Evolutionary conservation across 371 early-diverging fungal species (phyloP).

Genomic region (Rhizopus sp.): DNA sequence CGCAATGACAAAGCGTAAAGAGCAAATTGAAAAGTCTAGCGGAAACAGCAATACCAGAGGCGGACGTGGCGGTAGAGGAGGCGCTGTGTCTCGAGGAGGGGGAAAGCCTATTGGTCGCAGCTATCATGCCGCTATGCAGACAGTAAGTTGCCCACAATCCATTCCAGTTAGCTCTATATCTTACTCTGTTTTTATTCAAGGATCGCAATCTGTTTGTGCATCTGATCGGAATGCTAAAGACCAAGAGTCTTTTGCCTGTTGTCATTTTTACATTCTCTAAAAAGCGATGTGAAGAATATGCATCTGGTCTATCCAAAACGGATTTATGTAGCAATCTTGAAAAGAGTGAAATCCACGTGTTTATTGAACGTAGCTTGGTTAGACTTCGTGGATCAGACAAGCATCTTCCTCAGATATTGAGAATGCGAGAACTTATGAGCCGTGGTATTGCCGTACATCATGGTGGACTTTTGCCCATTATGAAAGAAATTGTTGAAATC

Average conservation of each 20-base stretch:
- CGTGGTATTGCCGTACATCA: conserved; percentile 99
- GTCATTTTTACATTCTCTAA: conserved; percentile 98
- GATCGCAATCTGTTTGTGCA: conserved; percentile 83
- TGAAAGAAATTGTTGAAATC: conserved; percentile 99
- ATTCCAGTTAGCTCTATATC: background rate
- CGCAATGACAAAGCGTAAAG: conserved; percentile 59
- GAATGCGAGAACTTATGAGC: conserved; percentile 80
- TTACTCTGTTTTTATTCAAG: conserved; percentile 24
- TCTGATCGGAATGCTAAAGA: conserved; percentile 75
- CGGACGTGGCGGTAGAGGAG: conserved; percentile 52
- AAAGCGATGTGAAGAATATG: conserved; percentile 96
- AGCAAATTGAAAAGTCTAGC: conserved; percentile 38
- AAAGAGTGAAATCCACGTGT: conserved; percentile 87
- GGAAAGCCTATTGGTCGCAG: conserved; percentile 43
- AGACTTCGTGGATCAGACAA: conserved; percentile 82
- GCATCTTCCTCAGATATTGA: conserved; percentile 89
- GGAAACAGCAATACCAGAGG: conserved; percentile 42
- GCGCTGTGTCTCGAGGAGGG: conserved; percentile 49
- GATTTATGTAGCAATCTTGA: conserved; percentile 78
- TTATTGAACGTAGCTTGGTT: conserved; percentile 79
- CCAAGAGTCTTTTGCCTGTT: conserved; percentile 83
- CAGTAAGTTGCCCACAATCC: conserved; percentile 16
- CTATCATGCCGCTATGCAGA: conserved; percentile 44
- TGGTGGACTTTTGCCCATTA: conserved; percentile 95
- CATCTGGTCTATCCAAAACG: conserved; percentile 73